A percentile compares a stretch with the other conserved stretches of the same genome.
Conservation (phyloP, 345 rosid species). For the Citrus medica region DNA sequence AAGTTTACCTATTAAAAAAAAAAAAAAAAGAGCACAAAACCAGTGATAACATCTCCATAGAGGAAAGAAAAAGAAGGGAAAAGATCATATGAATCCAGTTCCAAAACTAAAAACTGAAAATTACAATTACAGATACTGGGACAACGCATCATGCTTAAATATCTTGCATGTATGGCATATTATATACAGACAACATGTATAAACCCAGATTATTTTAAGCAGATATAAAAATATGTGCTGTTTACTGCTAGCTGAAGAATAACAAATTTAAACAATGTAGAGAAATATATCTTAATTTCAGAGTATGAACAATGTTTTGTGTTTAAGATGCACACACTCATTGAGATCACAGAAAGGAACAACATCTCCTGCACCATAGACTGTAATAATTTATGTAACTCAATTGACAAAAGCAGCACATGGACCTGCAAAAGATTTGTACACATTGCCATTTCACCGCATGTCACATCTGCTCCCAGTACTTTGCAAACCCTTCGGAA, state of each 20-base stretch:
- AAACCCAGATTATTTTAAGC: neutral
- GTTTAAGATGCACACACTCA: neutral
- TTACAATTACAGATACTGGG: neutral
- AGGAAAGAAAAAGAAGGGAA: neutral
- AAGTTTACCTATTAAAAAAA: neutral
- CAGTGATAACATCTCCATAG: neutral
- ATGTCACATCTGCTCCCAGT: conserved; percentile 87
- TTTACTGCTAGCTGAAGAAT: neutral
- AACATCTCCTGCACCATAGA: neutral
- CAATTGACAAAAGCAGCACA: conserved; percentile 5
- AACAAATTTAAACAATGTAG: neutral
- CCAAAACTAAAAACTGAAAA: neutral
- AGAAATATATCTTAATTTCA: neutral
- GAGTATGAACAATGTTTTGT: neutral
- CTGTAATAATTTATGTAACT: neutral
- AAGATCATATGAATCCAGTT: neutral
- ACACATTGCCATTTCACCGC: conserved; percentile 99
- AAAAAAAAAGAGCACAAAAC: neutral
- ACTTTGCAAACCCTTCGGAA: conserved; percentile 91
- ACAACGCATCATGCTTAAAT: neutral
- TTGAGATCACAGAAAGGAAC: neutral
- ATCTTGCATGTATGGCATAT: neutral
- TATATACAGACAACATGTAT: neutral
- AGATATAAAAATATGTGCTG: neutral
- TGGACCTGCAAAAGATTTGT: conserved; percentile 88